Percentiles rank a stretch among this genome's conserved stretches.
Evolutionary conservation across 139 green algal species (phyloP).

Genomic region (Volvox africanus): DNA sequence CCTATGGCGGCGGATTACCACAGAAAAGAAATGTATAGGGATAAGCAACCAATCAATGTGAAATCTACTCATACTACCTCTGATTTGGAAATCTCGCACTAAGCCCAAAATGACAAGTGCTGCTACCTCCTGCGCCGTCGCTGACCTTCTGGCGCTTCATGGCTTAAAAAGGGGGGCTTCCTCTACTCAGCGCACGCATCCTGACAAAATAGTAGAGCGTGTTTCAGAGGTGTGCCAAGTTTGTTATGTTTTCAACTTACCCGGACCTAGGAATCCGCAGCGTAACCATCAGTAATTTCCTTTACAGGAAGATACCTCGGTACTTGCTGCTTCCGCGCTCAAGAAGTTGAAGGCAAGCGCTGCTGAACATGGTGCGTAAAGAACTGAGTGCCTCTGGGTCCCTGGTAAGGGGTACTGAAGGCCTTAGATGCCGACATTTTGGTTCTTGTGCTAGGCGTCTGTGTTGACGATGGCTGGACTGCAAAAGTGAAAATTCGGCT

Average conservation of each 20-base stretch:
- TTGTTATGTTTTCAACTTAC: not conserved
- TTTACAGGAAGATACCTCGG: slow-evolving; percentile 18
- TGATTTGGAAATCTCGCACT: too few relatives aligned
- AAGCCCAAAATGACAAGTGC: not conserved
- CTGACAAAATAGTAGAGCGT: not conserved
- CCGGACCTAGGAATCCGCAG: not conserved
- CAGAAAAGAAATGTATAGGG: not conserved
- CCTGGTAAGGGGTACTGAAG: too few relatives aligned
- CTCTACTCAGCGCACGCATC: not conserved
- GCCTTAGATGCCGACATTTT: too few relatives aligned
- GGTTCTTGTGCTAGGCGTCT: not conserved
- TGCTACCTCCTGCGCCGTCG: not conserved
- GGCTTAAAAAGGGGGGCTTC: not conserved
- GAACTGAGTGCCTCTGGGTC: too few relatives aligned
- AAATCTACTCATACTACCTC: too few relatives aligned
- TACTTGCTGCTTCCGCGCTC: not conserved
- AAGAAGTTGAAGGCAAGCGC: not conserved
- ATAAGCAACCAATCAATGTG: not conserved
- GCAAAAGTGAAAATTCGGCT: slow-evolving; percentile 1
- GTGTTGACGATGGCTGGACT: slow-evolving; percentile 6
- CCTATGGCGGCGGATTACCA: not conserved
- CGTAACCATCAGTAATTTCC: not conserved
- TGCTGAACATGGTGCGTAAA: slow-evolving; percentile 8
- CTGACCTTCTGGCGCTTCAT: not conserved
- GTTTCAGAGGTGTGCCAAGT: slow-evolving; percentile 7